Conservation (phyloP, 768 basidiomycete species). For the Russula foetens region DNA sequence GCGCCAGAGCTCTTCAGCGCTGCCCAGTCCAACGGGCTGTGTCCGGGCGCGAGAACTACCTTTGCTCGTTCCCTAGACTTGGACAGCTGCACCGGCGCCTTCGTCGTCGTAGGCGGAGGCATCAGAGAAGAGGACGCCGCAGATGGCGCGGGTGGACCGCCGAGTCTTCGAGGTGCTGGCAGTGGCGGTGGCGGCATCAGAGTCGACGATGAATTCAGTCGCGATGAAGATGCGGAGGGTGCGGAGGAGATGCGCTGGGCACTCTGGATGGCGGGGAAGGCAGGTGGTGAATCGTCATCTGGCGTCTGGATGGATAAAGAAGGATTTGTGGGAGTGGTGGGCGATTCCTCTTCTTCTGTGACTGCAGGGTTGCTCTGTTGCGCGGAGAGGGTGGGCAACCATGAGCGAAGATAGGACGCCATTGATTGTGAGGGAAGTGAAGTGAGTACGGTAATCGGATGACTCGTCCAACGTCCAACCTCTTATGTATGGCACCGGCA, state of each 20-base stretch:
- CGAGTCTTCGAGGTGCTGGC: slow-evolving; percentile 28
- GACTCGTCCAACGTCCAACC: not conserved
- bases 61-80: slow-evolving; percentile 56
- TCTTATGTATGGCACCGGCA: not conserved
- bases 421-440: not conserved
- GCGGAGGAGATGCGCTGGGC: slow-evolving; percentile 48
- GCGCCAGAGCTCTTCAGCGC: slow-evolving; percentile 71
- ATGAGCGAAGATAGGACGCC: slow-evolving; percentile 18
- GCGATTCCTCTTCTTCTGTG: slow-evolving; percentile 27
- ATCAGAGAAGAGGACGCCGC: slow-evolving; percentile 36
- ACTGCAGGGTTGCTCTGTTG: slow-evolving; percentile 15
- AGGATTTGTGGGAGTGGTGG: slow-evolving; percentile 34
- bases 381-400: slow-evolving; percentile 8
- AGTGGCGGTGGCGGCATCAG: slow-evolving; percentile 31
- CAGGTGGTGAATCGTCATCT: slow-evolving; percentile 55
- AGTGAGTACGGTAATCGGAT: not conserved
- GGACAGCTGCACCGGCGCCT: slow-evolving; percentile 39
- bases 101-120: slow-evolving; percentile 56
- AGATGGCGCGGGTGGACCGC: slow-evolving; percentile 25
- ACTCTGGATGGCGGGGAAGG: slow-evolving; percentile 65
- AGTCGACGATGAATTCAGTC: not conserved
- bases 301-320: slow-evolving; percentile 31
- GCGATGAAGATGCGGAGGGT: slow-evolving; percentile 22
- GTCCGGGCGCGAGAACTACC: slow-evolving; percentile 86
- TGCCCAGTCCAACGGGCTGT: slow-evolving; percentile 92